Conservation (phyloP, 2,329 filamentous ascomycete species). For the Lachnellula cervina region DNA sequence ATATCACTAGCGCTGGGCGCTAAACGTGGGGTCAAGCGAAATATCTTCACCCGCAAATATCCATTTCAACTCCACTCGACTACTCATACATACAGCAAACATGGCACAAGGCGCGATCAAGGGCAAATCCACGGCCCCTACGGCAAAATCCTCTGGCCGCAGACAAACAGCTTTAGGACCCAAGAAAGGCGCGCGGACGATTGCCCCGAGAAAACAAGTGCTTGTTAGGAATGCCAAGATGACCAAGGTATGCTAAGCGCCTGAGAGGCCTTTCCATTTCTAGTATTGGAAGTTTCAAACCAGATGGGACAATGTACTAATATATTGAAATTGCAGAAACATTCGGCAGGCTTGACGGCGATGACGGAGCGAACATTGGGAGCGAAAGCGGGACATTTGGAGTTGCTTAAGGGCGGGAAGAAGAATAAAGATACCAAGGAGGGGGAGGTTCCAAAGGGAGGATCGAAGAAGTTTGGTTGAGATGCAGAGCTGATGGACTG, state of each 20-base stretch:
- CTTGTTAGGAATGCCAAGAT: conserved; percentile 58
- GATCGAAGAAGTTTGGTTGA: conserved; percentile 35
- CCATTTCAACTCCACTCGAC: not conserved
- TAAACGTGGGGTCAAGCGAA: too few relatives aligned
- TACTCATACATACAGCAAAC: not conserved
- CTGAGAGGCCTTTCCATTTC: not conserved
- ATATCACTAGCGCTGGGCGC: too few relatives aligned
- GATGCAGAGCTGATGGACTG: not conserved
- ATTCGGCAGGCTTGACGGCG: conserved; percentile 55
- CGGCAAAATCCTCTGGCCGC: conserved; percentile 18
- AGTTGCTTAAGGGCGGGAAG: conserved; percentile 63
- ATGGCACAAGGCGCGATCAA: conserved; percentile 34
- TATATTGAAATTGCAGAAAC: conserved; percentile 42
- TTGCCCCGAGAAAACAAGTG: conserved; percentile 61
- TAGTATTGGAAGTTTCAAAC: not conserved
- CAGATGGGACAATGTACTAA: not conserved
- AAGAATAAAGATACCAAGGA: conserved; percentile 45
- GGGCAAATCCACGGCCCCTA: conserved; percentile 26
- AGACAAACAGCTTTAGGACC: conserved; percentile 40
- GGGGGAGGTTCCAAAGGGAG: conserved; percentile 33
- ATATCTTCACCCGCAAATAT: too few relatives aligned
- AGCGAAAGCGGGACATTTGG: conserved; percentile 63
- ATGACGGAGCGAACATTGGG: conserved; percentile 65
- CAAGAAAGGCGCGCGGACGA: conserved; percentile 55
- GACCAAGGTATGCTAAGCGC: conserved; percentile 46